Conservation (phyloP, 2,329 filamentous ascomycete species). For the Whalleya microplaca region DNA sequence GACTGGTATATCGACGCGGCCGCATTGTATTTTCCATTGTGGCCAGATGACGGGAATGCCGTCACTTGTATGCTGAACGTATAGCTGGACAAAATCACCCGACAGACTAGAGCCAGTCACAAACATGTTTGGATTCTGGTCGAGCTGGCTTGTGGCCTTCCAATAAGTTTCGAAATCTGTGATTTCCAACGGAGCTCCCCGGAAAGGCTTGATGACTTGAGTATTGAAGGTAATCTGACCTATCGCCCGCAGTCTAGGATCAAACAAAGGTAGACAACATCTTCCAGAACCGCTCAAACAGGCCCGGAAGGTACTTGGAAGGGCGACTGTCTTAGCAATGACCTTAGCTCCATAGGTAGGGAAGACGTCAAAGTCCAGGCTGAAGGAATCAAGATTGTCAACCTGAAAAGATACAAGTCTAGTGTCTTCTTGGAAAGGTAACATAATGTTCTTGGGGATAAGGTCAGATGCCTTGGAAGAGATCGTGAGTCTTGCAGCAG, state of each 20-base stretch:
- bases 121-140: conserved; percentile 81
- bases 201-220: conserved; percentile 95
- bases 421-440: conserved; percentile 95
- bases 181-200: conserved; percentile 89
- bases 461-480: conserved; percentile 95
- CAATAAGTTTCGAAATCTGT: conserved; percentile 99
- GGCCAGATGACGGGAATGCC: conserved; percentile 87
- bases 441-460: conserved; percentile 92
- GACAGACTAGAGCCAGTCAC: conserved; percentile 95
- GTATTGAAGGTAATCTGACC: conserved; percentile 93
- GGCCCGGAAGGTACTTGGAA: conserved; percentile 83
- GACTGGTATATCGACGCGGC: conserved; percentile 79
- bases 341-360: conserved; percentile 97
- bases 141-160: conserved; percentile 95
- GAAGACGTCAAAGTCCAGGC: conserved; percentile 96
- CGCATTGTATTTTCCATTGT: conserved; percentile 76
- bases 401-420: conserved; percentile 94
- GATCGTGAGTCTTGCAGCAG: conserved; percentile 90
- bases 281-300: conserved; percentile 74
- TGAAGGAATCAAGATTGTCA: conserved; percentile 89
- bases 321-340: conserved; percentile 91
- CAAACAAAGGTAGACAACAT: conserved; percentile 88
- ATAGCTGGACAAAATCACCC: conserved; percentile 91
- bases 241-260: conserved; percentile 87
- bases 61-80: conserved; percentile 90